These are phyloP conservation scores for Pestalotiopsis sp. DNA, from an alignment of 2,329 filamentous ascomycete genomes.

Conservation along the genomic window DNA sequence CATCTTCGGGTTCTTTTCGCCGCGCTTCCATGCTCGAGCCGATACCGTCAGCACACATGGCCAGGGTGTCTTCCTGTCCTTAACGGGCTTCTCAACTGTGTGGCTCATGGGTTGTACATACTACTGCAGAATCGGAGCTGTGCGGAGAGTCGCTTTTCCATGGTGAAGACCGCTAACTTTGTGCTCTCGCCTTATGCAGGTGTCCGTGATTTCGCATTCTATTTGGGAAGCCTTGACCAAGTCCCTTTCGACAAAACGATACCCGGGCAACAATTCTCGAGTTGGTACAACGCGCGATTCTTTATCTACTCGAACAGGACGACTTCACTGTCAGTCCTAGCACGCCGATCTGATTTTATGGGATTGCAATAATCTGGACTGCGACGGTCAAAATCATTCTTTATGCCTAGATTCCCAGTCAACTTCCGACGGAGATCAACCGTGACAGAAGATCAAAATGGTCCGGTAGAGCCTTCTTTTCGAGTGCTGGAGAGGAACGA, in stretches of 20 bases:
- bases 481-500: conserved; percentile 60
- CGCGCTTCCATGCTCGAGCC: background rate
- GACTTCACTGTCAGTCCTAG: background rate
- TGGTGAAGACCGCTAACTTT: conserved; percentile 34
- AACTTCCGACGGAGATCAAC: conserved; percentile 64
- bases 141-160: conserved; percentile 28
- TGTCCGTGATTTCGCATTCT: conserved; percentile 31
- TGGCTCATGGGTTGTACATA: conserved; percentile 11
- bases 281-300: background rate
- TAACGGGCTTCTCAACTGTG: background rate
- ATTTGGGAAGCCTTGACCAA: conserved; percentile 12
- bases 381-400: conserved; percentile 35
- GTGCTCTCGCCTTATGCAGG: conserved; percentile 38
- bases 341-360: conserved; percentile 4
- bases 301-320: background rate
- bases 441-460: conserved; percentile 59
- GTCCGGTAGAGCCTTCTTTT: conserved; percentile 55
- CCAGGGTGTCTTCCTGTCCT: conserved; percentile 2
- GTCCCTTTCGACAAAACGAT: background rate
- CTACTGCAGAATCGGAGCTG: conserved; percentile 20
- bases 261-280: background rate
- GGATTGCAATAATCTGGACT: conserved; percentile 14
- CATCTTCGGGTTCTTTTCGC: background rate
- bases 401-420: conserved; percentile 66
- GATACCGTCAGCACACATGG: conserved; percentile 2